Base-by-base conservation (phyloP, 225 moss, liverwort and hornwort genomes). In the Pleurozium schreberi region DNA sequence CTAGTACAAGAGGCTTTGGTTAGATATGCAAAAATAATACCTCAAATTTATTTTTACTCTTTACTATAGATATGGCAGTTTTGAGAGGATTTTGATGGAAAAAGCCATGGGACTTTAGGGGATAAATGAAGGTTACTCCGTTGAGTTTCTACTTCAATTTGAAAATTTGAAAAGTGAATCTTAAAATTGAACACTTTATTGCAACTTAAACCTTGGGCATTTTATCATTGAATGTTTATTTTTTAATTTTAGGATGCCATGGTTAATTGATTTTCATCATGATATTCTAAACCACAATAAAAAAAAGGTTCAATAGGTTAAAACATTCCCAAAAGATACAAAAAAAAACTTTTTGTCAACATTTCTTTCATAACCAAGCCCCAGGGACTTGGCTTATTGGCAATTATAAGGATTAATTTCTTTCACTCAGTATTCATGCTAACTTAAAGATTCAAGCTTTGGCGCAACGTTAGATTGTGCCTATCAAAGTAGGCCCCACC, bases 241-340 rank as follows among this genome's bases (percentile, higher is more conserved):
- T 70, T 26, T 0, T 26, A 14, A 42, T 17, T 25, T 42, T 40
- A 42, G 42, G 26, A 25, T 26, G 5, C 26, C 25, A 14, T 15
- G 1, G 9, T 26, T 5, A 31, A 74, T 47, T 18, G 4, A 28
- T 74, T 47, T 74, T 12, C 1, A 31, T 9, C 11, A 31, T 11
- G 4, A 47, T 47, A 7, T 30, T 25, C 4, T 2, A 74, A 28
- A 30, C 74, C 15, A 74, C 9, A 18, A 74, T 17, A 30, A 43
- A 30, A n/a, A n/a, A n/a, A n/a, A n/a, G 6, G 6, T 2, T 67
- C 6, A 0, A 0, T 38, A 11, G 11, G 8, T 36, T 19, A 11
- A 38, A 36, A 66, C 19, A 66, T 36, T 38, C 36, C 18, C 3
- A 16, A 33, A 64, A 14, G 18, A 33, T 13, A 5, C 2, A 64